These are phyloP conservation scores for Chamaecyparis obtusa DNA, from an alignment of 75 land plant species.

Conservation along the genomic window DNA sequence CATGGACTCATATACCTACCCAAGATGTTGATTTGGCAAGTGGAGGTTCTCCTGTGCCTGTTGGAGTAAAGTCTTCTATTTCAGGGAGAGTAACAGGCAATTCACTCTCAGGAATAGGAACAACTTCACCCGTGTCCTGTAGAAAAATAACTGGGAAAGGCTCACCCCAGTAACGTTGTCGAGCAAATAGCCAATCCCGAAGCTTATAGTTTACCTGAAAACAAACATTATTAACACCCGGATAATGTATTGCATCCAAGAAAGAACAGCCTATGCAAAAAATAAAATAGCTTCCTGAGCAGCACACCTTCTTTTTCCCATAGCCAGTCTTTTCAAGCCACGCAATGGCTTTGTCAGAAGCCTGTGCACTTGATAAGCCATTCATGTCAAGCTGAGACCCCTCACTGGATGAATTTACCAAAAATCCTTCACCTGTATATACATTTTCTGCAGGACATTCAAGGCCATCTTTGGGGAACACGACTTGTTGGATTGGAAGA, in stretches of 20 bases:
- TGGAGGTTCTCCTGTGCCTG: constrained; percentile 97
- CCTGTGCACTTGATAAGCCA: constrained; percentile 70
- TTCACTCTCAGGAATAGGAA: constrained; percentile 73
- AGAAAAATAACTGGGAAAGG: constrained; percentile 85
- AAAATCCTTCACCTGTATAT: constrained; percentile 66
- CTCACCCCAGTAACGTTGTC: constrained; percentile 98
- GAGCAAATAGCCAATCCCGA: constrained; percentile 96
- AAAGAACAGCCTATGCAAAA: background rate
- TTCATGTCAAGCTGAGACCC: constrained; percentile 63
- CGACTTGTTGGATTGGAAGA: constrained; percentile 63
- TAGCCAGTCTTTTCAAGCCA: constrained; percentile 75
- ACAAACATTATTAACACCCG: background rate
- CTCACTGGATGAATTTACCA: constrained; percentile 64
- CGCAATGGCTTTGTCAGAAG: constrained; percentile 56
- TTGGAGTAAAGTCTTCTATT: constrained; percentile 92
- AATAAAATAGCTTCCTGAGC: background rate
- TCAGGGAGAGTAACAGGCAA: constrained; percentile 81
- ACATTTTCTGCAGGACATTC: constrained; percentile 33
- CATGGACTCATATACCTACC: constrained; percentile 46
- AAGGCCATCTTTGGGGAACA: constrained; percentile 37
- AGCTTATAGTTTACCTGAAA: constrained; percentile 91
- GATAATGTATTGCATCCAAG: background rate
- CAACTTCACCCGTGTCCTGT: constrained; percentile 65
- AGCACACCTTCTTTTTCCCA: constrained; percentile 78
- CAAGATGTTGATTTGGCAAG: constrained; percentile 78